Conservation (phyloP, 805 yeast species). For the Wickerhamiella lipophila region DNA sequence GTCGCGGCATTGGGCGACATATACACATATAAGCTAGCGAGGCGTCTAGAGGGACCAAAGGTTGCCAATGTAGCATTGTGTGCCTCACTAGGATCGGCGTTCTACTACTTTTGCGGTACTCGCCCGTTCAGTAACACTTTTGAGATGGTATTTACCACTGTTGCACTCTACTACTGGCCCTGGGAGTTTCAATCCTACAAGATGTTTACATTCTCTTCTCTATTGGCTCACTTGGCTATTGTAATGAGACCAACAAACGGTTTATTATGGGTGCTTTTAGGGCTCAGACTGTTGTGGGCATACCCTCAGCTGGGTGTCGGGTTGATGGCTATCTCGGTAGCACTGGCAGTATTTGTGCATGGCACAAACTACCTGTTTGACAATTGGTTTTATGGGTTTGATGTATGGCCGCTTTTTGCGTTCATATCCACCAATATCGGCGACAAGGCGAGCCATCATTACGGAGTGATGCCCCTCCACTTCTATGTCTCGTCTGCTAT, state of each 20-base stretch:
- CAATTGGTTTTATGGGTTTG: slow-evolving; percentile 42
- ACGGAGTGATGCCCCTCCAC: slow-evolving; percentile 75
- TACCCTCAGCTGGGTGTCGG: slow-evolving; percentile 14
- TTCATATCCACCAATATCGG: slow-evolving; percentile 11
- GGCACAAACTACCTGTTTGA: slow-evolving; percentile 37
- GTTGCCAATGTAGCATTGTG: slow-evolving; percentile 29
- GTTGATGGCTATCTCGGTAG: slow-evolving; percentile 25
- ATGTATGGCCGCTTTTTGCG: slow-evolving; percentile 14
- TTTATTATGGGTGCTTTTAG: slow-evolving; percentile 60
- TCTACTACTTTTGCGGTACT: slow-evolving; percentile 70
- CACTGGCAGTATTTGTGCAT: slow-evolving; percentile 14
- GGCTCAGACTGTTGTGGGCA: slow-evolving; percentile 26
- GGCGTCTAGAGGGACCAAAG: slow-evolving; percentile 21
- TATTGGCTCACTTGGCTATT: slow-evolving; percentile 49
- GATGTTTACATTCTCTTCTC: slow-evolving; percentile 31
- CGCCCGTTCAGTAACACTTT: slow-evolving; percentile 78
- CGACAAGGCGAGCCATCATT: slow-evolving; percentile 25
- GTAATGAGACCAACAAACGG: slow-evolving; percentile 77
- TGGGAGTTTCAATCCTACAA: neutral
- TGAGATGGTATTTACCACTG: slow-evolving; percentile 58
- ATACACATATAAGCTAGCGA: slow-evolving; percentile 39
- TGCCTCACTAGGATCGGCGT: slow-evolving; percentile 50
- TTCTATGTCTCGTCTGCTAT: slow-evolving; percentile 74
- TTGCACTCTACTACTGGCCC: slow-evolving; percentile 63
- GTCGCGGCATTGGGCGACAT: slow-evolving; percentile 64